Evolutionary conservation across 208 protist species (phyloP), one percentile per base, ranked within the genome.

Genomic region (Crithidia thermophila): DNA sequence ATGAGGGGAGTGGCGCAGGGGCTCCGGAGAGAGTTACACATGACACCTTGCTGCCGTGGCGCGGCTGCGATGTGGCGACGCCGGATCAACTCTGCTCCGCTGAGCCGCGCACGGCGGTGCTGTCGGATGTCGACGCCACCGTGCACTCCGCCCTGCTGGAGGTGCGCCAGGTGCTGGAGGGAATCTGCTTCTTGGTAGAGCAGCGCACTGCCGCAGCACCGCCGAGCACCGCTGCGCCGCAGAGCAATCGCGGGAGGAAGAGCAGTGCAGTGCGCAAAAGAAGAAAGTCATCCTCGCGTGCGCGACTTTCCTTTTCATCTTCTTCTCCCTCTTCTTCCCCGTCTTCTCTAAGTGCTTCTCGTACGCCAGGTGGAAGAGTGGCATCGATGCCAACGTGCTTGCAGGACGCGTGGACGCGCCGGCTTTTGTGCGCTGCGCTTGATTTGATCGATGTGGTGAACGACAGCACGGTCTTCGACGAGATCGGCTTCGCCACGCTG

Each of bases 381-480:
- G 43, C 16, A 6, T 4, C 8, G 20, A 25, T 42, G n/a, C 68
- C 68, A 25, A 40, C 28, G 9, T 68, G 33, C 21, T 20, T 75
- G 53, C 61, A 65, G 49, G 62, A 76, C 30, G 62, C 55, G 23
- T 70, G 70, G 70, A 60, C 70, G 7, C 76, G 84, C 16, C 82
- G 79, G 14, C 85, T 76, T 64, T 53, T 88, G 27, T 14, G 36
- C 25, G 61, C 80, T 5, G 90, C 84, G 20, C 56, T 90, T 0
- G 84, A 91, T 21, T 45, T 88, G 11, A 61, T 94, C 11, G 83
- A 86, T 59, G 47, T 85, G 8, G 78, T 94, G 63, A 93, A 91
- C 58, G 52, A 27, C 42, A 90, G 78, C 34, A 94, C 84, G 16
- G 80, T 82, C 40, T 86, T 58, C 28, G 91, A 96, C 57, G 88